Evolutionary conservation across 169 alveolate species (phyloP), one percentile per base, ranked within the genome.

Genomic region (Eimeria maxima): DNA sequence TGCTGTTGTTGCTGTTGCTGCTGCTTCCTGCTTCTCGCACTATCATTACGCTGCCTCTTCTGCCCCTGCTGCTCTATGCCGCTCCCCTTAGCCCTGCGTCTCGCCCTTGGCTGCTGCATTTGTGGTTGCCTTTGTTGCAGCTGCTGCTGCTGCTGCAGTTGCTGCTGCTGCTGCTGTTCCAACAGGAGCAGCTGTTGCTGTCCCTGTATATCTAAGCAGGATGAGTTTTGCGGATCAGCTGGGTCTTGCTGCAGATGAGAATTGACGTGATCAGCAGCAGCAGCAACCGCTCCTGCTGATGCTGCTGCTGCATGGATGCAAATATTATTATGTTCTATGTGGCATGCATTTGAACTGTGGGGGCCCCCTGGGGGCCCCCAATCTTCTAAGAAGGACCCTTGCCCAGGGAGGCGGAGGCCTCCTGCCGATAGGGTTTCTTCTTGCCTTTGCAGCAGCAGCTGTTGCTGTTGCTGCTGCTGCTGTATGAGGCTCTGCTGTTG

Each of bases 81-180:
- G 42, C 18, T 73, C 18, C 84, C 84, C 42, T 73, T 73, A 38
- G 53, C 55, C 84, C 84, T 73, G 84, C 84, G 84, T 73, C 53
- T 73, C 53, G 27, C 53, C 22, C 84, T 45, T 73, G 84, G 84
- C 50, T 73, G 44, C 47, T 33, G 53, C 55, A 73, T 10, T 22
- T 73, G 33, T 20, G 10, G 84, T 50, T 73, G 84, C 50, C 5
- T 45, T 18, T 33, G 84, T 50, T 33, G 84, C 84, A 27, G 84
- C 84, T 73, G 50, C 84, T 11, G 53, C 6, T 22, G 45, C 50
- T 33, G 84, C 55, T 27, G 84, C 3, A n/a, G n/a, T n/a, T n/a
- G n/a, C n/a, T n/a, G n/a, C n/a, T 73, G 84, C 55, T 73, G 45
- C 45, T 73, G 33, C 53, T 29, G 50, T 38, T n/a, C 24, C 84